phyloP scores from a whole-genome alignment of 176 grass and related monocot genomes.

The Saccharum officinarum region DNA sequence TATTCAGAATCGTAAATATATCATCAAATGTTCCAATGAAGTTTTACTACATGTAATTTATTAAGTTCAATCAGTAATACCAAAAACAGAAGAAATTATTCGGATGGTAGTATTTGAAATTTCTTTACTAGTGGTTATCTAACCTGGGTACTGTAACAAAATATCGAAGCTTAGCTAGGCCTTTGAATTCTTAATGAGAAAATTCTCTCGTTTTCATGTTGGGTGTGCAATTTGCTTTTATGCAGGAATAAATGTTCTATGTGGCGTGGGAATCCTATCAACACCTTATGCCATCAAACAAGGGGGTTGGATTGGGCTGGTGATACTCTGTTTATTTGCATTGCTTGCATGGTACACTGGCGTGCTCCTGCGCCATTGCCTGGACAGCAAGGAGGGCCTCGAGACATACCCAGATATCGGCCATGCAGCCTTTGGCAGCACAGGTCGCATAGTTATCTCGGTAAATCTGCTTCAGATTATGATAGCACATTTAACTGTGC shows the following conservation, averaged over 20 bases:
- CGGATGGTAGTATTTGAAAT: neutral
- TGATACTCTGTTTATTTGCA: slow-evolving; percentile 61
- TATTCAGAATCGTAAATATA: neutral
- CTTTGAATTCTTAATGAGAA: neutral
- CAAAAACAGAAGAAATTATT: neutral
- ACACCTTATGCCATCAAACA: slow-evolving; percentile 83
- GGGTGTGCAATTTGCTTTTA: neutral
- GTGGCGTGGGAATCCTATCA: slow-evolving; percentile 89
- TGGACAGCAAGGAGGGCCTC: slow-evolving; percentile 74
- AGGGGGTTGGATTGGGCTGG: slow-evolving; percentile 72
- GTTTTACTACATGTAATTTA: neutral
- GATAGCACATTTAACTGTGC: neutral
- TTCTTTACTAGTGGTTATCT: too few relatives aligned
- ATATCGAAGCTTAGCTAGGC: neutral
- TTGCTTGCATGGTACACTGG: slow-evolving; percentile 76
- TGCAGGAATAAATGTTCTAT: slow-evolving; percentile 90
- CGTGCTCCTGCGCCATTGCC: slow-evolving; percentile 64
- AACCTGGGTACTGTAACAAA: too few relatives aligned
- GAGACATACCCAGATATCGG: slow-evolving; percentile 91
- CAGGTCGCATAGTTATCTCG: slow-evolving; percentile 75
- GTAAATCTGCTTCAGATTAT: slow-evolving; percentile 35
- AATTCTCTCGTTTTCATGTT: neutral
- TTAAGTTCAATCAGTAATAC: neutral
- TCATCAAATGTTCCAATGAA: neutral
- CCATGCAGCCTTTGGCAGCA: slow-evolving; percentile 81